phyloP scores from a whole-genome alignment of 2,329 filamentous ascomycete species.

The Talaromyces sp. region DNA sequence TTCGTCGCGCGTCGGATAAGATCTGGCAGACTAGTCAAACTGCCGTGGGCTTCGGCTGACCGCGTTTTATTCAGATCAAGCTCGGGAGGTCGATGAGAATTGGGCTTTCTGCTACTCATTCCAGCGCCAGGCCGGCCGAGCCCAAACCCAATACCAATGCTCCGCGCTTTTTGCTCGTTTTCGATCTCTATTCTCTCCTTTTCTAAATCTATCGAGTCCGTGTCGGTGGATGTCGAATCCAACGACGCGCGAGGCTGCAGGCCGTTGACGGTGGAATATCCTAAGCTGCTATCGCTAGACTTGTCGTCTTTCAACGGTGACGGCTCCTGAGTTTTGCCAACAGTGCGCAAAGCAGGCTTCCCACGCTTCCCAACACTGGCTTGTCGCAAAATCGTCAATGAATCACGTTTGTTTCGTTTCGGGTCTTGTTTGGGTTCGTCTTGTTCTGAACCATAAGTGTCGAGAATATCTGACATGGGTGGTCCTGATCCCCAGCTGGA shows the following conservation, averaged over 20 bases:
- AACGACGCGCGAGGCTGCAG: slow-evolving; percentile 3
- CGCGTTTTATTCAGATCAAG: slow-evolving; percentile 79
- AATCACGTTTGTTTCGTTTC: slow-evolving; percentile 17
- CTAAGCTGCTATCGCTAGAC: slow-evolving; percentile 9
- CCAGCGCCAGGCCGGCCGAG: slow-evolving; percentile 30
- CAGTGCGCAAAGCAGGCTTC: slow-evolving; percentile 42
- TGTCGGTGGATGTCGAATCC: slow-evolving; percentile 12
- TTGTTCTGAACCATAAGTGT: slow-evolving; percentile 22
- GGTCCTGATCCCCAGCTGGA: slow-evolving; percentile 58
- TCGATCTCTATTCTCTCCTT: slow-evolving; percentile 22
- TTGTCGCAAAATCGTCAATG: slow-evolving; percentile 33
- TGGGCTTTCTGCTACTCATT: slow-evolving; percentile 41
- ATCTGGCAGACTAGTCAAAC: slow-evolving; percentile 86
- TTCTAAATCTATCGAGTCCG: slow-evolving; percentile 16
- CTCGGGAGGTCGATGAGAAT: slow-evolving; percentile 58
- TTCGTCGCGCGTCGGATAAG: slow-evolving; percentile 84
- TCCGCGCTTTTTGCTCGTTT: slow-evolving; percentile 23
- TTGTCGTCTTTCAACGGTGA: neutral
- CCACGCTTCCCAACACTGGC: slow-evolving; percentile 44
- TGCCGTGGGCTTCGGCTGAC: slow-evolving; percentile 78
- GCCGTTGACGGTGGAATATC: slow-evolving; percentile 4
- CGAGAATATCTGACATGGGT: slow-evolving; percentile 48
- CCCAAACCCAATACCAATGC: slow-evolving; percentile 23
- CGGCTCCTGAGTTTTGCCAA: slow-evolving; percentile 20
- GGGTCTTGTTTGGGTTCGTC: slow-evolving; percentile 7